Base-by-base conservation (phyloP, 345 rosid species). In the Pugionium cornutum region DNA sequence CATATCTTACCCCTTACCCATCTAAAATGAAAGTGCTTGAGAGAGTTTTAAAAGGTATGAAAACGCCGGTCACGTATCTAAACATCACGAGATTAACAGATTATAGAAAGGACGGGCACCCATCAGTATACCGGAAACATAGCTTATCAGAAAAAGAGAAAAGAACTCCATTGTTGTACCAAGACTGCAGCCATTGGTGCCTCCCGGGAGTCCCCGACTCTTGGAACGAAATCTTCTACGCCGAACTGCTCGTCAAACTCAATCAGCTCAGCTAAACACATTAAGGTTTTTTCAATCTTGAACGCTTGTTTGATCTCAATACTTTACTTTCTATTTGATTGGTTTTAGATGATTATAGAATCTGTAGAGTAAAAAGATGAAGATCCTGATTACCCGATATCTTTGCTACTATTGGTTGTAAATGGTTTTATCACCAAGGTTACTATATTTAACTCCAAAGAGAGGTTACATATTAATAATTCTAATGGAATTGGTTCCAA, bases 161-260 rank as follows among this genome's bases (percentile, higher is more conserved):
- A 69, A 73, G 46, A 56, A 72, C 82, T 0, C 88, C 91, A 0
- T 50, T 87, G 68, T 66, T n/a, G 53, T 85, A 60, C 77, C 91
- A 90, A 75, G 99, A 86, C 68, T 90, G 92, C 83, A 86, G 97
- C 80, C 96, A 90, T 31, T 94, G 99, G 96, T 94, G 97, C 67
- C 77, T 88, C 39, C 96, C 96, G 0, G 97, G 96, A 33, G 82
- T 94, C 50, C 96, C 97, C 0, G 92, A 90, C 40, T 74, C 81
- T 4, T 94, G 97, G 99, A 90, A 94, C 54, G 84, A 90, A 37
- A 76, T 95, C 56, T 79, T 95, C 31, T 95, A 91, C 4, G 87
- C 89, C 0, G 85, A 94, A 77, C 79, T 95, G n/a, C 69, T 95
- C 2, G 71, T 91, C 26, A 83, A 78, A 35, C 73, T 66, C 37